Evolutionary conservation across 805 yeast genomes (phyloP).

Genomic region (Brettanomyces naardenensis): DNA sequence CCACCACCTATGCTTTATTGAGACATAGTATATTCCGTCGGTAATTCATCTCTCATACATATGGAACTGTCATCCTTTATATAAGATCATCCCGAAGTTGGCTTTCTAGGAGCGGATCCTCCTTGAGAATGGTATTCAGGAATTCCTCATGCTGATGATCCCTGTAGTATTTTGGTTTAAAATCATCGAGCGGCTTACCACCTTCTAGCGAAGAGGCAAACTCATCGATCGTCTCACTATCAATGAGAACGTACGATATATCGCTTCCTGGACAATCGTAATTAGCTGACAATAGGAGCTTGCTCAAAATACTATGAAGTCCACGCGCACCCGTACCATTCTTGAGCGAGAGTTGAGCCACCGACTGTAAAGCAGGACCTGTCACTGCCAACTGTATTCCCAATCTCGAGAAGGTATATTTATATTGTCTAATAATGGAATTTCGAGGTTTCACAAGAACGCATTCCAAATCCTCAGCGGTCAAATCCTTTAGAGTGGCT

Average conservation of each 20-base stretch:
- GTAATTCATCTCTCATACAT: too few species aligned
- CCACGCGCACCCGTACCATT: constrained; percentile 62
- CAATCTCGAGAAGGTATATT: constrained; percentile 43
- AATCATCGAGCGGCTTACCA: constrained; percentile 1
- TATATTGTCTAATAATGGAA: constrained; percentile 45
- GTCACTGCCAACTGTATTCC: constrained; percentile 46
- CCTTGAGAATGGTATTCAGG: not conserved
- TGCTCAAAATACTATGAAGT: constrained; percentile 45
- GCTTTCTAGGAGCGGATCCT: not conserved
- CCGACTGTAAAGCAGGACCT: constrained; percentile 34
- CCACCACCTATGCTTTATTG: too few species aligned
- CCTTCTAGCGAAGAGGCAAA: constrained; percentile 16
- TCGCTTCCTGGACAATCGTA: constrained; percentile 57
- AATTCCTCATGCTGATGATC: not conserved
- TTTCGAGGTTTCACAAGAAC: constrained; percentile 49
- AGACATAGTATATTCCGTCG: too few species aligned
- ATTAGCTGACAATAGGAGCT: constrained; percentile 40
- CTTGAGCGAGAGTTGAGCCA: constrained; percentile 39
- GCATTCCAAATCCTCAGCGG: constrained; percentile 36
- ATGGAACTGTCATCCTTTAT: too few species aligned
- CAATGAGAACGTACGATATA: constrained; percentile 40
- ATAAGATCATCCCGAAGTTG: not conserved
- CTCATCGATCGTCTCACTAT: constrained; percentile 34
- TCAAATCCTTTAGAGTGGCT: constrained; percentile 39
- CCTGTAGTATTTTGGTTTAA: constrained; percentile 32